phyloP scores from a whole-genome alignment of 768 basidiomycete genomes.

The Mycena olivaceomarginata region DNA sequence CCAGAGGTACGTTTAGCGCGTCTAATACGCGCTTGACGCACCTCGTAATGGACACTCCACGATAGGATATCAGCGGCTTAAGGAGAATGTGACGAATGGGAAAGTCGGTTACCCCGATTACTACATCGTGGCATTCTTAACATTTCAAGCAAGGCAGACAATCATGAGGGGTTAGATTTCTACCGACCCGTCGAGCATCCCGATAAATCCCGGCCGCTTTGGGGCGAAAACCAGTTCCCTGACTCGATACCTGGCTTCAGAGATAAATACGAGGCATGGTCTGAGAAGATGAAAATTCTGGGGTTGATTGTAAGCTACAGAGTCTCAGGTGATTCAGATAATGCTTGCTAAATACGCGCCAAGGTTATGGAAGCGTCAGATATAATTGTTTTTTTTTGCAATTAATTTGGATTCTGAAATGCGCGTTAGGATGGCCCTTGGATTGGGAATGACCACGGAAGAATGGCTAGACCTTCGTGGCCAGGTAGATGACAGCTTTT shows the following conservation, averaged over 20 bases:
- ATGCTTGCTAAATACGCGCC: not conserved
- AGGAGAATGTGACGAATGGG: constrained; percentile 92
- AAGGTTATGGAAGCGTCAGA: constrained; percentile 90
- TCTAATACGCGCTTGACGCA: not conserved
- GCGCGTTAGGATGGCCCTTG: constrained; percentile 82
- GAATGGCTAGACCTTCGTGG: constrained; percentile 83
- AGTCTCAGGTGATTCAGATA: not conserved
- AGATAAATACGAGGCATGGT: constrained; percentile 83
- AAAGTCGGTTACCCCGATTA: constrained; percentile 24
- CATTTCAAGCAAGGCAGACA: constrained; percentile 73
- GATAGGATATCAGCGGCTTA: constrained; percentile 86
- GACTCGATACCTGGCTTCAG: constrained; percentile 69
- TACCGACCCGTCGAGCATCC: constrained; percentile 84
- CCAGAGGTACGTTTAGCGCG: constrained; percentile 74
- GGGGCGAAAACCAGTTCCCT: constrained; percentile 95
- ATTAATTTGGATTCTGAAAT: not conserved
- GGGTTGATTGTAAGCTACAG: constrained; percentile 70
- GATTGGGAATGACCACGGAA: constrained; percentile 81
- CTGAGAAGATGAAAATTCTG: constrained; percentile 89
- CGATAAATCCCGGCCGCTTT: constrained; percentile 81
- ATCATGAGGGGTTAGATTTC: constrained; percentile 90
- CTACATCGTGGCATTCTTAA: not conserved
- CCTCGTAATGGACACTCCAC: not conserved
- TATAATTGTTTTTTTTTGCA: constrained; percentile 11
- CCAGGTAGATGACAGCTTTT: constrained; percentile 90